A percentile compares a stretch with the other conserved stretches of the same genome.
phyloP scores from a whole-genome alignment of 352 stramenopile species.

The Pythium vanterpoolii region DNA sequence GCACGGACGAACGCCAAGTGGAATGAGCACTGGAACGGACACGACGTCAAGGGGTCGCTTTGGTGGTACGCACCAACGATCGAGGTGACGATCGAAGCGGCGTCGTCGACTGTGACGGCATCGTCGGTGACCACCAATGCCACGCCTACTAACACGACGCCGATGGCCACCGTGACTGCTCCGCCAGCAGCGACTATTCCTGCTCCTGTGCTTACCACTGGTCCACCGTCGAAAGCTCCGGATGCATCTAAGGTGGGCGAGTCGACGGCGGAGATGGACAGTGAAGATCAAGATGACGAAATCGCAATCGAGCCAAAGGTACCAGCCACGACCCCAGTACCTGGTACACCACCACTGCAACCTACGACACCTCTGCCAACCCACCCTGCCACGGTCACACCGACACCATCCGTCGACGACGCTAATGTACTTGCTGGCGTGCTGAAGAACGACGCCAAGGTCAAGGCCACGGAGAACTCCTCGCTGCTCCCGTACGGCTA shows the following conservation, averaged over 20 bases:
- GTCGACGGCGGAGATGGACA: background rate
- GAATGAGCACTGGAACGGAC: conserved; percentile 63
- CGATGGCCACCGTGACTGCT: background rate
- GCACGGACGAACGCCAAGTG: conserved; percentile 67
- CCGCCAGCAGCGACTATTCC: background rate
- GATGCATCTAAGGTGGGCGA: no score
- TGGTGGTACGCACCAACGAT: conserved; percentile 57
- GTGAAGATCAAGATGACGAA: conserved; percentile 6
- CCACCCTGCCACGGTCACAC: background rate
- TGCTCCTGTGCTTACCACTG: background rate
- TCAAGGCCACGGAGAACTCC: conserved; percentile 19
- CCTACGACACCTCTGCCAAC: conserved; percentile 2
- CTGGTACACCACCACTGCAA: no score
- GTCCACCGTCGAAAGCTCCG: background rate
- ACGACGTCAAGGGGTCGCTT: conserved; percentile 50
- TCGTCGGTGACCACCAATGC: background rate
- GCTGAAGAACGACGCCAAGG: conserved; percentile 24
- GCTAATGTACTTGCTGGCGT: conserved; percentile 3
- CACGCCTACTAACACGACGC: background rate
- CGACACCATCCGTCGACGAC: background rate
- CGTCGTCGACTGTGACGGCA: background rate
- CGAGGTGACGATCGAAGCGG: conserved; percentile 14
- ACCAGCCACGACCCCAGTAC: background rate
- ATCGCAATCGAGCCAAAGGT: conserved; percentile 26
- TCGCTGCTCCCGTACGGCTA: conserved; percentile 62